Evolutionary conservation across 805 yeast genomes (phyloP).

Genomic region (Lipomyces lipofer): DNA sequence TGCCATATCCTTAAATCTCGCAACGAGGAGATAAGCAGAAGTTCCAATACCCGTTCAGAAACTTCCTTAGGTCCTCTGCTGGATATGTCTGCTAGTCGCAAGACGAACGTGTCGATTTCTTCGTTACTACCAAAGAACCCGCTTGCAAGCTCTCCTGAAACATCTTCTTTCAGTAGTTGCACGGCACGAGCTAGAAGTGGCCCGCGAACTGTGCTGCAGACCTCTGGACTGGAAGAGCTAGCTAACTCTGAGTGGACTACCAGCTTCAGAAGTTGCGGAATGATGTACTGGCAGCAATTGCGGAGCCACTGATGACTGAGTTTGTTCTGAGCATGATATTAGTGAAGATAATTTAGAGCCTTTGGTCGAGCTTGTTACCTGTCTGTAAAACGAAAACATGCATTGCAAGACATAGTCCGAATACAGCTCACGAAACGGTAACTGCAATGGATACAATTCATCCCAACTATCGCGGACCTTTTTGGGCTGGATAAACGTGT

Average conservation of each 20-base stretch:
- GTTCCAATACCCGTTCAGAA: constrained; percentile 12
- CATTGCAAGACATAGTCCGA: constrained; percentile 10
- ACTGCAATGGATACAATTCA: constrained; percentile 7
- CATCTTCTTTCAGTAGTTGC: constrained; percentile 7
- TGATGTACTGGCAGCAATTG: constrained; percentile 4
- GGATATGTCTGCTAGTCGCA: constrained; percentile 4
- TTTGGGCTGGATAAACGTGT: constrained; percentile 8
- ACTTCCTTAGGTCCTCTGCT: constrained; percentile 1
- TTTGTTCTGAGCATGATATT: too few relatives aligned
- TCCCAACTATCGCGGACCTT: constrained; percentile 8
- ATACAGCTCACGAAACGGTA: constrained; percentile 16
- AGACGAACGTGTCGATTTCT: constrained; percentile 1
- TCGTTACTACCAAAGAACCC: background rate
- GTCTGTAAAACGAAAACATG: background rate
- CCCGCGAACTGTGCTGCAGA: constrained; percentile 9
- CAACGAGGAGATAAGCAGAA: constrained; percentile 3
- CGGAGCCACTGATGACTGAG: background rate
- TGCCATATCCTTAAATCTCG: constrained; percentile 13
- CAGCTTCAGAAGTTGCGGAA: constrained; percentile 1
- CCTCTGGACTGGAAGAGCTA: background rate
- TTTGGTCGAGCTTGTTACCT: background rate
- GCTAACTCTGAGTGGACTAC: constrained; percentile 6
- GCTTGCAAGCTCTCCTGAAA: background rate
- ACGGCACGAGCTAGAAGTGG: constrained; percentile 4
- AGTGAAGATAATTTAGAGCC: too few relatives aligned